Conservation (phyloP, 2,329 filamentous ascomycete genomes). For the Escovopsis sp. region DNA sequence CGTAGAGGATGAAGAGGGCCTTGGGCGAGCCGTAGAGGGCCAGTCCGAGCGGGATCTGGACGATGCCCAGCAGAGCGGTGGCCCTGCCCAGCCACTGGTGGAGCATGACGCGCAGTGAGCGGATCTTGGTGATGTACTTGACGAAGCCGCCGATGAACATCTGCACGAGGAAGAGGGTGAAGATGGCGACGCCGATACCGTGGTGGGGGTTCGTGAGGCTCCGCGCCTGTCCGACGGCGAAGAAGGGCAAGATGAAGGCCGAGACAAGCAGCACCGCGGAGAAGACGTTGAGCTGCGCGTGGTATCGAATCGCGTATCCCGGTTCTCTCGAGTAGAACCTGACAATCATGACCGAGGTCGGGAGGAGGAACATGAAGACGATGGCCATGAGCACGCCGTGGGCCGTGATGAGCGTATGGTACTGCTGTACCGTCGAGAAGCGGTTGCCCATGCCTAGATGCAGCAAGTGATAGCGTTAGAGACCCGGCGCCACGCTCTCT, state of each 20-base stretch:
- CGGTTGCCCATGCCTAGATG: conserved; percentile 64
- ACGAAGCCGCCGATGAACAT: conserved; percentile 54
- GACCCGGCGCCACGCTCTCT: background rate
- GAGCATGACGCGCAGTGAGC: conserved; percentile 43
- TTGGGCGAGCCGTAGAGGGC: conserved; percentile 86
- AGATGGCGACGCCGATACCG: conserved; percentile 68
- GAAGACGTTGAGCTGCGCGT: conserved; percentile 61
- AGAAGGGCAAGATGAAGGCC: conserved; percentile 60
- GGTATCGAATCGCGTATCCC: conserved; percentile 48
- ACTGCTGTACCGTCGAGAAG: conserved; percentile 53
- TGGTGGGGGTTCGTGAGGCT: conserved; percentile 72
- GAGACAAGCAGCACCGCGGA: conserved; percentile 54
- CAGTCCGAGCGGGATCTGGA: conserved; percentile 77
- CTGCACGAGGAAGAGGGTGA: conserved; percentile 57
- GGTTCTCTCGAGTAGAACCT: conserved; percentile 53
- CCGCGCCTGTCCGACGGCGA: conserved; percentile 59
- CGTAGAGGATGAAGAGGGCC: conserved; percentile 71
- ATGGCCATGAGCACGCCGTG: conserved; percentile 61
- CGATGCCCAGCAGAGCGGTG: conserved; percentile 66
- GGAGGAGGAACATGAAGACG: conserved; percentile 60
- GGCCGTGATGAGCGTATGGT: conserved; percentile 54
- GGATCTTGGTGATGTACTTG: conserved; percentile 32
- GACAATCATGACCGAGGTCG: conserved; percentile 56
- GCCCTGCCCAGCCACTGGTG: conserved; percentile 80
- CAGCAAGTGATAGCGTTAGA: conserved; percentile 6